These are phyloP conservation scores for Terana coerulea DNA, from an alignment of 768 basidiomycete species.

Conservation along the genomic window DNA sequence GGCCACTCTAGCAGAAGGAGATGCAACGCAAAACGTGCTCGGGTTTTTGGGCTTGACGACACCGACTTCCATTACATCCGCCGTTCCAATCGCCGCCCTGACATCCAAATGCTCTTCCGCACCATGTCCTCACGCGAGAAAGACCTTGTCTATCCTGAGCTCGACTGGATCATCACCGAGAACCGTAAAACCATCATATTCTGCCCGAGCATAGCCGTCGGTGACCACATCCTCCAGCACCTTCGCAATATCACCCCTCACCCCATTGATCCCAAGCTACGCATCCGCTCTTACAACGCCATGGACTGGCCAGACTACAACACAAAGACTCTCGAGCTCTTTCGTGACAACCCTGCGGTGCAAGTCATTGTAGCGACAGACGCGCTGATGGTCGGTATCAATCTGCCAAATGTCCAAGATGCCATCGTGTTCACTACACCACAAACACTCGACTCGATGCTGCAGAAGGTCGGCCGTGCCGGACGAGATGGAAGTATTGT, in stretches of 20 bases:
- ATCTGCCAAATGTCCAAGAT: slow-evolving; percentile 3
- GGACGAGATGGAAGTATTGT: neutral
- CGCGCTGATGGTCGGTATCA: slow-evolving; percentile 4
- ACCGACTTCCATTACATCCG: slow-evolving; percentile 10
- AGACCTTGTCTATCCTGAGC: neutral
- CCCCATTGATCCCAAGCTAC: neutral
- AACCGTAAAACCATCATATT: neutral
- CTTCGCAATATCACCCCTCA: neutral
- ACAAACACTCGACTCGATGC: neutral
- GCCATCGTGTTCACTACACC: neutral
- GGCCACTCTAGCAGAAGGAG: slow-evolving; percentile 13
- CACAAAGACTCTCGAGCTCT: neutral
- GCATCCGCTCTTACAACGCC: neutral
- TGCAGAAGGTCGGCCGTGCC: slow-evolving; percentile 6
- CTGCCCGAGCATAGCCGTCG: neutral
- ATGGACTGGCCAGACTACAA: neutral
- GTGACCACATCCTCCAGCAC: neutral
- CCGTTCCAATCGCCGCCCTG: slow-evolving; percentile 17
- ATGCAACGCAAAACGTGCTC: slow-evolving; percentile 8
- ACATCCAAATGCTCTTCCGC: slow-evolving; percentile 9
- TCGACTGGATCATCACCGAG: neutral
- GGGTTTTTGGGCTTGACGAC: slow-evolving; percentile 12
- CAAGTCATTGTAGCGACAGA: slow-evolving; percentile 7
- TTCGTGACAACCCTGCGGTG: neutral
- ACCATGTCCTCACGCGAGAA: neutral